These are phyloP conservation scores for Orbilia brochopaga DNA, from an alignment of 2,329 filamentous ascomycete species.

Conservation along the genomic window DNA sequence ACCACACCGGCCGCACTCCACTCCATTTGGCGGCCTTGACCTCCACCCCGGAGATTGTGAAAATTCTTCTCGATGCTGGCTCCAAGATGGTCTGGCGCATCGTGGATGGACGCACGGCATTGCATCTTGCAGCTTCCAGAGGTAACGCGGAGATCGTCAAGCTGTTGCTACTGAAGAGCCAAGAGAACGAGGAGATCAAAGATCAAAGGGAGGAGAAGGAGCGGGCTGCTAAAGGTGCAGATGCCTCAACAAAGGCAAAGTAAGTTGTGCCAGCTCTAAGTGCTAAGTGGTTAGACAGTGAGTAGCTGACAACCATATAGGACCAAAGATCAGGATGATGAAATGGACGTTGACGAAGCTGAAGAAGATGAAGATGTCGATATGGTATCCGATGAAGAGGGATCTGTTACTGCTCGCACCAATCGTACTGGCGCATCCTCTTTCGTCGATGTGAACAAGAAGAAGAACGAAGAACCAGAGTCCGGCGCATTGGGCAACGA, in stretches of 20 bases:
- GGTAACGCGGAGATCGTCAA: constrained; percentile 73
- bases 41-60: constrained; percentile 69
- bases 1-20: constrained; percentile 79
- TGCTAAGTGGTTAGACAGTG: neutral
- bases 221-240: constrained; percentile 55
- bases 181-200: constrained; percentile 73
- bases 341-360: constrained; percentile 52
- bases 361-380: constrained; percentile 61
- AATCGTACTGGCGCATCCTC: constrained; percentile 36
- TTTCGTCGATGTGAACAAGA: constrained; percentile 54
- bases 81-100: constrained; percentile 75
- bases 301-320: constrained; percentile 10
- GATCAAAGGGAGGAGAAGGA: constrained; percentile 65
- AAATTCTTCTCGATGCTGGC: constrained; percentile 72
- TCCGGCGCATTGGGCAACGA: constrained; percentile 59
- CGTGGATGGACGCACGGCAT: constrained; percentile 78
- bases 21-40: constrained; percentile 78
- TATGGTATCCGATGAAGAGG: constrained; percentile 58
- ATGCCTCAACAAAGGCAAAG: constrained; percentile 52
- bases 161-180: constrained; percentile 74
- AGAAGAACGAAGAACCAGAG: constrained; percentile 61
- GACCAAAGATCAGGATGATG: constrained; percentile 11
- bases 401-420: constrained; percentile 30
- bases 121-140: constrained; percentile 78
- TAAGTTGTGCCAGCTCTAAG: constrained; percentile 7